Conservation (phyloP, 768 basidiomycete species). For the Termitomyces sp. region DNA sequence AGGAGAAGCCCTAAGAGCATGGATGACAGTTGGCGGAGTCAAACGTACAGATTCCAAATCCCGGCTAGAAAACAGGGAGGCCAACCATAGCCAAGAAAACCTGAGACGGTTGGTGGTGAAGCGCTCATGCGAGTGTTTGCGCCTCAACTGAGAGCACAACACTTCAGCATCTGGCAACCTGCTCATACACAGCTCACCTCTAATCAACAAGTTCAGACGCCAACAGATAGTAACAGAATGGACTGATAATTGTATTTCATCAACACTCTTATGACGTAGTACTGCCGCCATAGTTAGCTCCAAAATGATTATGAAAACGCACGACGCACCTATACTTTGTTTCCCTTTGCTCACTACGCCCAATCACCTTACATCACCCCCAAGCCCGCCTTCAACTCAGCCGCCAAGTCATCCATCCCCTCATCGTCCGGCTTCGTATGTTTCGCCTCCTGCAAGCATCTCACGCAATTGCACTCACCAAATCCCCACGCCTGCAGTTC, state of each 20-base stretch:
- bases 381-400: conserved; percentile 58
- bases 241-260: background rate
- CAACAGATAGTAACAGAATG: background rate
- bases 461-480: conserved; percentile 58
- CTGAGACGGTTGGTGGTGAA: background rate
- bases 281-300: background rate
- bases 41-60: too few relatives aligned
- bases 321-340: background rate
- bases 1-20: too few relatives aligned
- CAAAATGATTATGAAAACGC: background rate
- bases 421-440: conserved; percentile 25
- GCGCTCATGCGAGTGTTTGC: background rate
- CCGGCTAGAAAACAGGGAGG: too few relatives aligned
- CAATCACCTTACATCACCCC: conserved; percentile 36
- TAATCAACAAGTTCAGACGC: background rate
- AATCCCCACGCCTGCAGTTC: conserved; percentile 72
- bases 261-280: background rate
- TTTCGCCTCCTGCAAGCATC: conserved; percentile 59
- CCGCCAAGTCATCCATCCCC: conserved; percentile 41
- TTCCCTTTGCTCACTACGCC: background rate
- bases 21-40: too few relatives aligned
- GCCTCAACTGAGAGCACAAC: background rate
- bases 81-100: background rate
- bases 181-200: conserved; percentile 1
- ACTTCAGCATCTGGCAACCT: background rate